Evolutionary conservation across 306 rosid genomes (phyloP).

Genomic region (Rosa rugosa): DNA sequence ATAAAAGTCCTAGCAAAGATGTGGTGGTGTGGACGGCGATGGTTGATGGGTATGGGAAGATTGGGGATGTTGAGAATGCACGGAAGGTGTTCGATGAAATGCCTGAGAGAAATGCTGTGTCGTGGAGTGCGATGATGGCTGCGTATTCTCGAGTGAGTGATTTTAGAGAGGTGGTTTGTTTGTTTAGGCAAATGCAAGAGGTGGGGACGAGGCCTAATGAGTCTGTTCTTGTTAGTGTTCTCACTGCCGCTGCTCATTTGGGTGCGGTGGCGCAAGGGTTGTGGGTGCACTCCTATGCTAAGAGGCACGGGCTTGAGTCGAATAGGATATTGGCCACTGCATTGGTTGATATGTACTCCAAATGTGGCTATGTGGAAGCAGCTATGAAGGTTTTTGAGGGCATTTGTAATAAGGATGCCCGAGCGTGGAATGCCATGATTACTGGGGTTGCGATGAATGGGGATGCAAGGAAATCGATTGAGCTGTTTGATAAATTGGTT

Average conservation of each 20-base stretch:
- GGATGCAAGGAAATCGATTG: conserved; percentile 54
- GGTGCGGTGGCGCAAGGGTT: conserved; percentile 44
- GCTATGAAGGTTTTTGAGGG: conserved; percentile 40
- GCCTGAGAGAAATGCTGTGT: conserved; percentile 61
- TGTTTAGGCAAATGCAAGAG: conserved; percentile 47
- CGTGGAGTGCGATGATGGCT: conserved; percentile 62
- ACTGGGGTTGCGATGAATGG: conserved; percentile 64
- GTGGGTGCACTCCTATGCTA: conserved; percentile 47
- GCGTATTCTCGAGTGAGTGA: conserved; percentile 40
- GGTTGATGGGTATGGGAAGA: conserved; percentile 79
- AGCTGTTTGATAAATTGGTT: conserved; percentile 51
- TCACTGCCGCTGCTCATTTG: conserved; percentile 47
- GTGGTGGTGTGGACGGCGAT: conserved; percentile 83
- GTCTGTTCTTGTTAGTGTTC: conserved; percentile 42
- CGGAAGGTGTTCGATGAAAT: conserved; percentile 69
- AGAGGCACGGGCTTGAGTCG: conserved; percentile 27
- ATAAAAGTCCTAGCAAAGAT: conserved; percentile 44
- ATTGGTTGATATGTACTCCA: conserved; percentile 55
- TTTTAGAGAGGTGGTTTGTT: conserved; percentile 40
- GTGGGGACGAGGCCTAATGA: conserved; percentile 36
- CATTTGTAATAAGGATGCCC: conserved; percentile 32
- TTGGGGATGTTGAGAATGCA: conserved; percentile 57
- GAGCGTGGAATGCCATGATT: conserved; percentile 76
- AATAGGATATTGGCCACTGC: conserved; percentile 64
- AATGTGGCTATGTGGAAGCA: conserved; percentile 46